A percentile compares a stretch with the other conserved stretches of the same genome.
Evolutionary conservation across 2,329 filamentous ascomycete genomes (phyloP).

Genomic region (Colletotrichum chlorophyti): DNA sequence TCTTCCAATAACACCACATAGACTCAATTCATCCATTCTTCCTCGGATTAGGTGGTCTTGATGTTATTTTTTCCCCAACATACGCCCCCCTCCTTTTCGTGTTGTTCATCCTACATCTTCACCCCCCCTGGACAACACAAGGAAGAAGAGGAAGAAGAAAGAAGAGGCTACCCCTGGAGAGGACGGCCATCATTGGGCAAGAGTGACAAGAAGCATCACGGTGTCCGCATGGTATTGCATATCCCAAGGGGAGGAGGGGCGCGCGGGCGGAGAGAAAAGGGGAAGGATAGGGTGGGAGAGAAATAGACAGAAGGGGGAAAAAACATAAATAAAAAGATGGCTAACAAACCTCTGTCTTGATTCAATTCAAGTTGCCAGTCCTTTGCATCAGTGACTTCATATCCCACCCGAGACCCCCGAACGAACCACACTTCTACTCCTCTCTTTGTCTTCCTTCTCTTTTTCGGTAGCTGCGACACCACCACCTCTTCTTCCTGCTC

Average conservation of each 20-base stretch:
- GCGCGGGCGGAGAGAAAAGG: constrained; percentile 7
- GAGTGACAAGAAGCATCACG: constrained; percentile 18
- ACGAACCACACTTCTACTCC: constrained; percentile 27
- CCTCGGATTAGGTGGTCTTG: constrained; percentile 6
- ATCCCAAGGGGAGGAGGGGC: constrained; percentile 14
- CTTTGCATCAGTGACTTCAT: constrained; percentile 23
- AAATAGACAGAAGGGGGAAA: background rate
- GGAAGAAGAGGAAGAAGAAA: background rate
- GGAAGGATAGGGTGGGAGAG: background rate
- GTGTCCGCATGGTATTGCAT: constrained; percentile 26
- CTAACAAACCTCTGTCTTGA: constrained; percentile 23
- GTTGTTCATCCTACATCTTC: constrained; percentile 16
- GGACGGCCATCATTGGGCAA: constrained; percentile 21
- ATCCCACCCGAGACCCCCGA: constrained; percentile 20
- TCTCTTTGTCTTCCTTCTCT: constrained; percentile 13
- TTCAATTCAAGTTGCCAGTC: background rate
- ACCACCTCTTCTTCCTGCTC: constrained; percentile 8
- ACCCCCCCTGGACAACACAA: constrained; percentile 13
- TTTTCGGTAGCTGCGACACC: too few species aligned
- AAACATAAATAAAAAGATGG: constrained; percentile 29
- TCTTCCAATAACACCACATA: background rate
- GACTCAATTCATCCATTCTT: background rate
- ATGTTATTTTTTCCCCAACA: constrained; percentile 5
- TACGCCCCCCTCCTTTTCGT: constrained; percentile 2
- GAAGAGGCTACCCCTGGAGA: constrained; percentile 13